These are phyloP conservation scores for Carex pumila DNA, from an alignment of 176 grass and related monocot species.

Conservation along the genomic window DNA sequence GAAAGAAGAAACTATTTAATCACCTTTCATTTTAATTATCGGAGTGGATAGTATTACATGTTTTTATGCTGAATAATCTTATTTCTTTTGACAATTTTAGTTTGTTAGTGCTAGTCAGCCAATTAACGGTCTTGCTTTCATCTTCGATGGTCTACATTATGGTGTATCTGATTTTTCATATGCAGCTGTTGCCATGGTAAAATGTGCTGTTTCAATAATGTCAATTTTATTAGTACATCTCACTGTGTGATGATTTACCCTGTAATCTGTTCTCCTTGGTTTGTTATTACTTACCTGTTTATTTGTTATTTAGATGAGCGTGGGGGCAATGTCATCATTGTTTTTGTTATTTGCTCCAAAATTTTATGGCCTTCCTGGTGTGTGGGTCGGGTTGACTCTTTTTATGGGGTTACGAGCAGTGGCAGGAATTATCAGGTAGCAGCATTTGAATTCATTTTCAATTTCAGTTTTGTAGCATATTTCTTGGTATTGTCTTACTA, in stretches of 20 bases:
- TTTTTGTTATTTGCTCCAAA: conserved; percentile 76
- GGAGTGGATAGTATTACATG: neutral
- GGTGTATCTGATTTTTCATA: conserved; percentile 94
- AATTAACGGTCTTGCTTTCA: conserved; percentile 87
- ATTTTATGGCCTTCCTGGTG: conserved; percentile 69
- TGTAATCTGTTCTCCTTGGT: neutral
- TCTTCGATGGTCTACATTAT: conserved; percentile 94
- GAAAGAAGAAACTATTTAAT: neutral
- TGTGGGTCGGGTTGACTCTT: conserved; percentile 91
- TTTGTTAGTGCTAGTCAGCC: conserved; percentile 94
- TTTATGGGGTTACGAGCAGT: conserved; percentile 77
- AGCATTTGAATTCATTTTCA: neutral
- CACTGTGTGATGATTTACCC: neutral
- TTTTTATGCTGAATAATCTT: neutral
- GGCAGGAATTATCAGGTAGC: conserved; percentile 64
- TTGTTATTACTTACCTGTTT: conserved; percentile 16
- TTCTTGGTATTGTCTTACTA: neutral
- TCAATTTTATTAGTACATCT: conserved; percentile 14
- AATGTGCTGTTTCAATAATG: conserved; percentile 8
- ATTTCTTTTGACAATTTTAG: conserved; percentile 28
- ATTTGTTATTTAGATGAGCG: conserved; percentile 49
- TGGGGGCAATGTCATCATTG: conserved; percentile 62
- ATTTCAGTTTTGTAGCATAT: neutral
- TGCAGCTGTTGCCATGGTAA: conserved; percentile 72
- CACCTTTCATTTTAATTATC: neutral